Base-by-base conservation (phyloP, 129 eudicot species). In the Chrysanthemum seticuspe region DNA sequence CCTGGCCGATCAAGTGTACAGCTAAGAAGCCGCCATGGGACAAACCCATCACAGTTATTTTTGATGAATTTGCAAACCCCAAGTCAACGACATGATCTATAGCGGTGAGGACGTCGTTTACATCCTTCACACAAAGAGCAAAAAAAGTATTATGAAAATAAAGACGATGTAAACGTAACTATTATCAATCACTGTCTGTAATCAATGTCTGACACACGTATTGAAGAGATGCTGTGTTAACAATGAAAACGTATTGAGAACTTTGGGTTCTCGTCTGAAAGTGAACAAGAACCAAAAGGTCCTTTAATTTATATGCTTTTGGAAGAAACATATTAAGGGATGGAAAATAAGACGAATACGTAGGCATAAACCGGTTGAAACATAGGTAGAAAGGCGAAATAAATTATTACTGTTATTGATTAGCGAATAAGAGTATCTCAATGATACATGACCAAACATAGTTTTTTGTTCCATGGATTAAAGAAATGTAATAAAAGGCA, bases 1-100 rank as follows among this genome's bases (percentile, higher is more conserved):
- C 99, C 97, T 94, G 99, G 19, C 99, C 99, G 75, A 94, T 94
- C 83, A 94, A 81, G 81, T 95, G 99, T 6, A 96, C 70, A 23
- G 97, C 85, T 78, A 95, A 75, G 75, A 95, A 95, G 60, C 99
- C 99, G 40, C 99, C 99, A 78, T 95, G 99, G 58, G 99, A 95
- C 65, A 92, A 88, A 81, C 99, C 99, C 56, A 90, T 57, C 55
- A 95, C 91, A 23, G 74, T 71, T 67, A 95, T 83, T 83, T 95
- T 95, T 13, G 94, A 87, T 21, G 93, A 91, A 75, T 90, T 85
- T 9, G 87, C 99, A 62, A 95, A 87, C 71, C 92, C 90, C 87
- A 63, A 79, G 75, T 81, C 84, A 71, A 88, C 67, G 47, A 71
- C 85, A 71, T 84, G 81, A 75, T 95, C 97, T 76, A 95, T 67